Base-by-base conservation (phyloP, 1,139 yeast genomes). In the Zygoascus hellenicus region DNA sequence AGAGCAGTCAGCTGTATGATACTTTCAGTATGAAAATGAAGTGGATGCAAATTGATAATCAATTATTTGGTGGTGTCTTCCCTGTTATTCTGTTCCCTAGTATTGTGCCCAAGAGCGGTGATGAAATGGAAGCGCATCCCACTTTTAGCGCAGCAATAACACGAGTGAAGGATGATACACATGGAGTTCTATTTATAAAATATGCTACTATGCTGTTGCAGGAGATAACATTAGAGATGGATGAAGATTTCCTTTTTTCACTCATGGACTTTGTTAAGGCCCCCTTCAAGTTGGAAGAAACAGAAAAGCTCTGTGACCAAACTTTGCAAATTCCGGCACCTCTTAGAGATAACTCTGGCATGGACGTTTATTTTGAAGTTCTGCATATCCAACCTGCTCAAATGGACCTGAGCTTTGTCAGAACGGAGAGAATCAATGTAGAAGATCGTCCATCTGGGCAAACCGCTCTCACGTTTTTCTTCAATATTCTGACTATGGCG, bases 21-120 rank as follows among this genome's bases (percentile, higher is more conserved):
- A 86, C 86, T 26, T 61, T 85, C 46, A 81, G 94, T 54, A 69
- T 83, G 65, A 89, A 89, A 60, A 67, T 90, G 59, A 90, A 90
- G 61, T 94, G 98, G 98, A 71, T 92, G 38, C 99, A 94, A 64
- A 75, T 90, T 46, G 98, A 94, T 63, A 92, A 94, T 59, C 96
- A 89, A 61, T 67, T 92, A 38, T 87, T 81, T 63, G 96, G 96
- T 1, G 87, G 96, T 9, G 77, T 84, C 2, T 92, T 78, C 67
- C 97, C 97, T 5, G 92, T 90, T 48, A 72, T 92, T 16, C 59
- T 92, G n/a, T 94, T 87, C 62, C 99, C 99, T 2, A 83, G 90
- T 7, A 89, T 88, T 9, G 78, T 94, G 42, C 96, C 97, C 1
- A 86, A 87, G 58, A 81, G 89, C 0, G 80, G 84, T 1, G 78